Conservation (phyloP, 192 early-diverging fungal genomes). For the Umbelopsis ramanniana region DNA sequence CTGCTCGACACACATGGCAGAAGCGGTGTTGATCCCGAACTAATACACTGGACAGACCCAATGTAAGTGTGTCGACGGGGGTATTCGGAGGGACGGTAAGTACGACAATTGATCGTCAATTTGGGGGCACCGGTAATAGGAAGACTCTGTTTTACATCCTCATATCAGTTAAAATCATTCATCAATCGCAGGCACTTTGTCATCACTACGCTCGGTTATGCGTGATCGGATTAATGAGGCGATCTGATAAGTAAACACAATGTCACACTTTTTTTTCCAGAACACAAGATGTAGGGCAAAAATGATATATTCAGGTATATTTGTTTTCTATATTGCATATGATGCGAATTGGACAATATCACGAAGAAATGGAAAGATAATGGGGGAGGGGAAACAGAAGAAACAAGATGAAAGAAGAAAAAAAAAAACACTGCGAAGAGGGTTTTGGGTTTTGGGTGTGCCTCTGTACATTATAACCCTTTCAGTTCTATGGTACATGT, state of each 20-base stretch:
- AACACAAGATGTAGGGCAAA: background rate
- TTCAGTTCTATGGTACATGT: background rate
- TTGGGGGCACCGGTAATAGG: background rate
- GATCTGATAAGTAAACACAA: too few relatives aligned
- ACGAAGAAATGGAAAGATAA: conserved; percentile 1
- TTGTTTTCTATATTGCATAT: conserved; percentile 11
- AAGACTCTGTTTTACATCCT: background rate
- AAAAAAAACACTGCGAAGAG: conserved; percentile 18
- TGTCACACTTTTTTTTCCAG: too few relatives aligned
- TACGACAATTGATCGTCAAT: background rate
- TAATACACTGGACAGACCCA: too few relatives aligned
- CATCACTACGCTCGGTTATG: too few relatives aligned
- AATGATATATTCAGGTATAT: conserved; percentile 8
- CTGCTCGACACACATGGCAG: too few relatives aligned
- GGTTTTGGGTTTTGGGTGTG: background rate
- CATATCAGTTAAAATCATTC: too few relatives aligned
- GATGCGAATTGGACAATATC: conserved; percentile 12
- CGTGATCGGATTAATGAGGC: too few relatives aligned
- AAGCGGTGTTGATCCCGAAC: too few relatives aligned
- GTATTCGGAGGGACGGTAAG: too few relatives aligned
- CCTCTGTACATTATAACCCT: conserved; percentile 20
- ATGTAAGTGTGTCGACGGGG: too few relatives aligned
- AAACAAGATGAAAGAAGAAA: background rate
- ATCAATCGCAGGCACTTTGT: too few relatives aligned
- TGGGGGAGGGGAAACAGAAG: background rate